These are phyloP conservation scores for Psidium friedrichsthalianum DNA, from an alignment of 345 rosid genomes.

Conservation along the genomic window DNA sequence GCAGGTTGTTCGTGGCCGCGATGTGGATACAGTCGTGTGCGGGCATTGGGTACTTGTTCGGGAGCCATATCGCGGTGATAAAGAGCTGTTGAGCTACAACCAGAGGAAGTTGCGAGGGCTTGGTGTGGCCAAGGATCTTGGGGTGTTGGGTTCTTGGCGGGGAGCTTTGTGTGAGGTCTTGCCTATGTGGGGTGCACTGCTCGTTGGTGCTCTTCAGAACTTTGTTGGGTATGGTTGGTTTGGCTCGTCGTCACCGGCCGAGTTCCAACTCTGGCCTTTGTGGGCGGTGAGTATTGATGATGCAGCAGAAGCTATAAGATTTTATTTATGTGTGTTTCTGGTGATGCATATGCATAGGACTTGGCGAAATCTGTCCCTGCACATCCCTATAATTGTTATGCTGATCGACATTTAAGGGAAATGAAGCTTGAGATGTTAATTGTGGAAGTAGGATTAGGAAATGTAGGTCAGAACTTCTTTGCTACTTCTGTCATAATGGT, in stretches of 20 bases:
- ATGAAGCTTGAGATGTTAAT: background rate
- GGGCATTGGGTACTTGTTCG: constrained; percentile 86
- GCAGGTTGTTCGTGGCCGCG: constrained; percentile 95
- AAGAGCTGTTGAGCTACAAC: constrained; percentile 75
- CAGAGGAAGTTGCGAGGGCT: constrained; percentile 75
- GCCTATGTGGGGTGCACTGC: constrained; percentile 92
- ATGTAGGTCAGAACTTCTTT: background rate
- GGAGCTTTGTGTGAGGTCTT: constrained; percentile 69
- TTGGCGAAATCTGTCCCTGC: background rate
- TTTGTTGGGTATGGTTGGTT: constrained; percentile 87
- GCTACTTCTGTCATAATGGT: background rate
- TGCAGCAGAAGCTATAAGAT: background rate
- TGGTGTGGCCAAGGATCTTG: constrained; percentile 97
- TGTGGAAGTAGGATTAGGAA: background rate
- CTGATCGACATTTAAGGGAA: background rate
- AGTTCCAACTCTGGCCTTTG: constrained; percentile 62
- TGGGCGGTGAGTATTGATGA: constrained; percentile 75
- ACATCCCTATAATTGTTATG: background rate
- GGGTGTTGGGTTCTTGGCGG: constrained; percentile 96
- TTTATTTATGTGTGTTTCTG: background rate
- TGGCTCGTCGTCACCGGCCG: constrained; percentile 82
- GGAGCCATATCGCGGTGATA: constrained; percentile 88
- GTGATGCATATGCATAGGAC: background rate
- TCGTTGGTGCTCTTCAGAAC: constrained; percentile 86
- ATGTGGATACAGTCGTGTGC: constrained; percentile 99